Base-by-base conservation (phyloP, 1,284 basidiomycete genomes). In the Cryptococcus sp. region DNA sequence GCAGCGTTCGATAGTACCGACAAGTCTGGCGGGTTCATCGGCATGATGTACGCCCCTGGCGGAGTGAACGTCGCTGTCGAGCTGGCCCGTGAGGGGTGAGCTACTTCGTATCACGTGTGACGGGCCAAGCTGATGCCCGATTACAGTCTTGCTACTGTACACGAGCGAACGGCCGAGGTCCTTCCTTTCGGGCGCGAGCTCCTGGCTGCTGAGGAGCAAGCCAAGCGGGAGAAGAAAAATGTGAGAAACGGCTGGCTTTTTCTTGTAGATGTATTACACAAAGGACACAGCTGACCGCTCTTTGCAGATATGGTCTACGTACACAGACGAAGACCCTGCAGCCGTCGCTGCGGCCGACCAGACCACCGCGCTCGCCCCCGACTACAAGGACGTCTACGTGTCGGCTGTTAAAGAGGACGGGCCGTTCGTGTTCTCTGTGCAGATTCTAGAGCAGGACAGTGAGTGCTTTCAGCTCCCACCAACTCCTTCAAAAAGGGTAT, bases 1-100 rank as follows among this genome's bases (percentile, higher is more conserved):
- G 18, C 45, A 73, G 71, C 91, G 64, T 85, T 97, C 46, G 89
- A 95, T 57, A 83, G 84, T 45, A 85, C 87, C 15, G 95, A 98
- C 80, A 97, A 96, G 79, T 87, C 87, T 16, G 95, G 95, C 40
- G 94, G 95, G 7, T 98, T 97, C 79, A 94, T 98, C 64, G 95
- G 95, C 16, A 79, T 87, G 0, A 80, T 97, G 55, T 96, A 88
- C 76, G 64, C 88, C 67, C 20, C 50, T 37, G 91, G 83, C 67
- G 68, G 70, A 2, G 88, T 91, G 62, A 98, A 97, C 72, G 86
- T 84, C 46, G 94, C 92, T 1, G 80, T 94, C 43, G 78, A 85
- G 36, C 82, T 98, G 16, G 86, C 88, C n/a, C 84, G 83, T 57
- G 89, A 93, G 75, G 94, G 94, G 54, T 73, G 67, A 60, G 72